Percentiles rank a stretch among this genome's conserved stretches.
phyloP scores from a whole-genome alignment of 257 asterid genomes.

The Salvia rosmarinus region DNA sequence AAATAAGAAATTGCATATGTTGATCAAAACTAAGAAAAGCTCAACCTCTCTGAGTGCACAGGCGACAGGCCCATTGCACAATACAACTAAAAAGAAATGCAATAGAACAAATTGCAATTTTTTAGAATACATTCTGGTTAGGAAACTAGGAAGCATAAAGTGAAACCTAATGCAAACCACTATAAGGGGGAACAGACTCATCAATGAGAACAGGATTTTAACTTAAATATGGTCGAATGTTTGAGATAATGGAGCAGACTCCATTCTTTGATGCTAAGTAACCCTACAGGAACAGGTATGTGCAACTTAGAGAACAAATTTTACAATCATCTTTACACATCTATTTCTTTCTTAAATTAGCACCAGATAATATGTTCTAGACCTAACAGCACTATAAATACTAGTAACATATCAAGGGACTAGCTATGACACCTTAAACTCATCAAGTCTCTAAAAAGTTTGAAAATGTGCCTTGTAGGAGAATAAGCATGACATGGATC shows the following conservation, averaged over 20 bases:
- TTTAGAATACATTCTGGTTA: not conserved
- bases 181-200: constrained; percentile 10
- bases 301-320: not conserved
- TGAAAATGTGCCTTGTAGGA: no score
- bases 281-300: constrained; percentile 12
- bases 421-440: no score
- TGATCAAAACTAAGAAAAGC: constrained; percentile 21
- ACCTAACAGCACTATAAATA: no score
- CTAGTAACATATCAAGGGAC: no score
- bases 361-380: not conserved
- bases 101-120: not conserved
- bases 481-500: no score
- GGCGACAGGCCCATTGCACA: not conserved
- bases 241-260: not conserved
- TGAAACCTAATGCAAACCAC: constrained; percentile 23
- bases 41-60: not conserved
- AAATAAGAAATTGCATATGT: constrained; percentile 21
- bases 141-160: not conserved
- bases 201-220: constrained; percentile 6
- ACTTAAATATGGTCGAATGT: not conserved
- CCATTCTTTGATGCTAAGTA: constrained; percentile 3
- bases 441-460: no score
- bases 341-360: constrained; percentile 15
- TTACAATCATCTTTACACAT: constrained; percentile 2
- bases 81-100: not conserved